Conservation (phyloP, 2,329 filamentous ascomycete species). For the Botrytis paeoniae region DNA sequence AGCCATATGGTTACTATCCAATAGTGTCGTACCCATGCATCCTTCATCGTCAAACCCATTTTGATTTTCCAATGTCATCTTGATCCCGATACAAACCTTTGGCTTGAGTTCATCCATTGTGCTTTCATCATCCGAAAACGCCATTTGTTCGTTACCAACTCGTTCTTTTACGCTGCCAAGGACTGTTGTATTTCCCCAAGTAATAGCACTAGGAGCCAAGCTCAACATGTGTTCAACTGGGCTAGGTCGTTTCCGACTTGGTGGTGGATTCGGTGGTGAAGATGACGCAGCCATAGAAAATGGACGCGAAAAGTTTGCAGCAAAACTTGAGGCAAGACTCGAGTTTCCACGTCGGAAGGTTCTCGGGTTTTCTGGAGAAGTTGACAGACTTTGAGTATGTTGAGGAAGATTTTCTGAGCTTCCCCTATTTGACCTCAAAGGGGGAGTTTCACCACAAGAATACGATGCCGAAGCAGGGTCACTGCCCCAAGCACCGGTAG, state of each 20-base stretch:
- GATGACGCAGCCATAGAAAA: slow-evolving; percentile 39
- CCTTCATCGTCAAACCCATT: slow-evolving; percentile 67
- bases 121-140: slow-evolving; percentile 36
- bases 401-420: slow-evolving; percentile 48
- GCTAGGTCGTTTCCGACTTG: slow-evolving; percentile 52
- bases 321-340: slow-evolving; percentile 54
- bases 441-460: slow-evolving; percentile 61
- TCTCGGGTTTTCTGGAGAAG: slow-evolving; percentile 54
- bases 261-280: slow-evolving; percentile 47
- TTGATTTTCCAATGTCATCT: slow-evolving; percentile 57
- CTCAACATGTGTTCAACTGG: slow-evolving; percentile 59
- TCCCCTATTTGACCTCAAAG: slow-evolving; percentile 46
- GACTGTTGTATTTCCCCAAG: slow-evolving; percentile 41
- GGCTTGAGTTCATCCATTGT: slow-evolving; percentile 27
- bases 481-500: slow-evolving; percentile 51
- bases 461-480: slow-evolving; percentile 57
- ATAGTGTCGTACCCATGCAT: slow-evolving; percentile 57
- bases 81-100: slow-evolving; percentile 35
- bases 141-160: slow-evolving; percentile 25
- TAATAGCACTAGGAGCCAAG: slow-evolving; percentile 45
- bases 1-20: slow-evolving; percentile 48
- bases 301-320: slow-evolving; percentile 51
- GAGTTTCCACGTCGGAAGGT: slow-evolving; percentile 53
- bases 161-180: slow-evolving; percentile 40
- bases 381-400: slow-evolving; percentile 52